Evolutionary conservation across 371 early-diverging fungal genomes (phyloP).

Genomic region (Dichotomocladium elegans): DNA sequence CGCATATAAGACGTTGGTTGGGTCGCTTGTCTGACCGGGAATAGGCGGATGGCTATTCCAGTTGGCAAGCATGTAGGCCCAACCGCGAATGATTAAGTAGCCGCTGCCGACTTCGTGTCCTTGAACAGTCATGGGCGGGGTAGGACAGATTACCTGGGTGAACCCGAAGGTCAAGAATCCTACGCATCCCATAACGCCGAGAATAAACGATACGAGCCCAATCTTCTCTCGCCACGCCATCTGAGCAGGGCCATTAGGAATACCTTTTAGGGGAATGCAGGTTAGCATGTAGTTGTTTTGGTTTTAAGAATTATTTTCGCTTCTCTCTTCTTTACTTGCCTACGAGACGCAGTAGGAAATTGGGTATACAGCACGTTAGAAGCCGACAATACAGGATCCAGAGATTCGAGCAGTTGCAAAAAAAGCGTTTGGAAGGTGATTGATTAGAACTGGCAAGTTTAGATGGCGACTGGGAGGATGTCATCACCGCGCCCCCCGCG

Average conservation of each 20-base stretch:
- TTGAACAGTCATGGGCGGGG: conserved; percentile 21
- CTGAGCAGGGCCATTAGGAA: conserved; percentile 48
- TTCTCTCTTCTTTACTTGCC: conserved; percentile 1
- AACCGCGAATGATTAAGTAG: conserved; percentile 49
- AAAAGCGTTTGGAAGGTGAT: background rate
- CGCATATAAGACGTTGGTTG: conserved; percentile 51
- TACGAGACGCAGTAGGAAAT: background rate
- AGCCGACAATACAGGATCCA: conserved; percentile 53
- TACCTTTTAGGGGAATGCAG: conserved; percentile 26
- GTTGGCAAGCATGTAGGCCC: conserved; percentile 49
- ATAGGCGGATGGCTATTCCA: conserved; percentile 47
- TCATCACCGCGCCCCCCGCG: too few species aligned
- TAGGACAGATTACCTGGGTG: conserved; percentile 49
- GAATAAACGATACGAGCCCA: conserved; percentile 67
- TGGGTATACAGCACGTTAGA: conserved; percentile 54
- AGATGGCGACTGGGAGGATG: too few species aligned
- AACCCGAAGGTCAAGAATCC: conserved; percentile 65
- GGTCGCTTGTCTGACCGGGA: conserved; percentile 24
- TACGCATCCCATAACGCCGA: conserved; percentile 42
- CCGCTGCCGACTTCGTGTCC: conserved; percentile 34
- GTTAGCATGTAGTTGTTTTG: too few species aligned
- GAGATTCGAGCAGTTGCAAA: background rate
- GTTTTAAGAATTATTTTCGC: background rate
- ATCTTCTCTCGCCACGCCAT: conserved; percentile 87
- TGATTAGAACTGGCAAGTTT: conserved; percentile 15